Base-by-base conservation (phyloP, 768 basidiomycete species). In the Termitomyces sp. region DNA sequence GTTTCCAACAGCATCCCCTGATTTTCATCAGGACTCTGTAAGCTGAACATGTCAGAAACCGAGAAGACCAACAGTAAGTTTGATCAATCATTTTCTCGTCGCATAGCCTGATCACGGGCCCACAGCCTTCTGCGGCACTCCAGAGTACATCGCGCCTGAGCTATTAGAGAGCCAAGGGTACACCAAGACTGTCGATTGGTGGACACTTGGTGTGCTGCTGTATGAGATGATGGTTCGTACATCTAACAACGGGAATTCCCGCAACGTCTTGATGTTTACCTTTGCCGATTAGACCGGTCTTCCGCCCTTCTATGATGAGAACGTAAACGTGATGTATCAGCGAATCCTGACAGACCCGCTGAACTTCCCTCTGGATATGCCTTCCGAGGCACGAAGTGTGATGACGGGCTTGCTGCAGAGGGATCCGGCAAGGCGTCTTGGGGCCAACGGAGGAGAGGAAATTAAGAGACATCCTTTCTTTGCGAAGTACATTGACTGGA, bases 151-250 rank as follows among this genome's bases (percentile, higher is more conserved):
- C 67, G 95, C 95, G 8, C 96, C 96, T 0, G 96, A 99, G 70
- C 83, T 99, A 39, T 83, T 99, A 62, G 93, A 95, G 70, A 97
- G 91, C 61, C 91, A 93, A 67, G 96, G 97, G 1, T 98, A 99
- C 75, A 96, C 94, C 4, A 95, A 95, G 69, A 97, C 96, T 0
- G 97, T 99, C 16, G 96, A 99, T 68, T 99, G 96, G 96, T 95
- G 93, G 96, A 98, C 96, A 0, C 79, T 98, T 4, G 97, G 96
- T 37, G 95, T 98, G 20, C 81, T 99, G 55, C 80, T 98, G 46
- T 98, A 93, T 68, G 96, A 99, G 75, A 96, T 98, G 91, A 92
- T 93, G 91, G 90, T 87, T 56, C 24, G 76, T 67, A 31, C 54
- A 41, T 31, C 42, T 7, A 53, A 58, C 49, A 65, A 59, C 27